Base-by-base conservation (phyloP, 306 rosid species). In the Argentina anserina region DNA sequence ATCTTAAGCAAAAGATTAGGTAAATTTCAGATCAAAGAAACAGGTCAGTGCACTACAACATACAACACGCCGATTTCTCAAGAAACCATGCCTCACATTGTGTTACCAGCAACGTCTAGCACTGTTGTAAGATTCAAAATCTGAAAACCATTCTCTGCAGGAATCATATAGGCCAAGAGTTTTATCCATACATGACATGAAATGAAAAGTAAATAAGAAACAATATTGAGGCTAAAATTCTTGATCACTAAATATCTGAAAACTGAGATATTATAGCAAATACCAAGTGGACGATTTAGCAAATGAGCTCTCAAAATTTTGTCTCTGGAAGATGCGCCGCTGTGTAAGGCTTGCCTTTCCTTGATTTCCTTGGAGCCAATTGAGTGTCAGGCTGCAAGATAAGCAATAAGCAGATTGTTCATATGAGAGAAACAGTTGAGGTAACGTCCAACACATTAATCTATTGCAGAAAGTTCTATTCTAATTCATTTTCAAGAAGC, bases 241-340 rank as follows among this genome's bases (percentile, higher is more conserved):
- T 37, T 14, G 37, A 33, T 53, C 25, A n/a, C 47, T 28, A 21
- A 7, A 21, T 13, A 36, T 33, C 13, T 17, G 61, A 36, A 36
- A 70, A 34, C 21, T 34, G 74, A 34, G 47, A 69, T 29, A 69
- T 69, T 69, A 45, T 34, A 53, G 34, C 29, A 69, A 69, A 50
- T 25, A 34, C 52, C 50, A 36, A 47, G 73, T 33, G 31, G 61
- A 47, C 21, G n/a, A 49, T 11, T 23, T 29, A 15, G 26, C 41
- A 68, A 14, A 3, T 21, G 46, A 52, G 28, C 8, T 42, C 21
- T 13, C 18, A 34, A 23, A 52, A 23, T 53, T 47, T 36, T 70
- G 23, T 8, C 49, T 84, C 82, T 89, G 15, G 92, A 93, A 29
- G 96, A 86, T 70, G 90, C 97, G 40, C 95, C 91, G 43, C 89